Percentiles rank a stretch among this genome's conserved stretches.
Conservation (phyloP, 73 alveolate species). For the Tetrahymena thermophila region DNA sequence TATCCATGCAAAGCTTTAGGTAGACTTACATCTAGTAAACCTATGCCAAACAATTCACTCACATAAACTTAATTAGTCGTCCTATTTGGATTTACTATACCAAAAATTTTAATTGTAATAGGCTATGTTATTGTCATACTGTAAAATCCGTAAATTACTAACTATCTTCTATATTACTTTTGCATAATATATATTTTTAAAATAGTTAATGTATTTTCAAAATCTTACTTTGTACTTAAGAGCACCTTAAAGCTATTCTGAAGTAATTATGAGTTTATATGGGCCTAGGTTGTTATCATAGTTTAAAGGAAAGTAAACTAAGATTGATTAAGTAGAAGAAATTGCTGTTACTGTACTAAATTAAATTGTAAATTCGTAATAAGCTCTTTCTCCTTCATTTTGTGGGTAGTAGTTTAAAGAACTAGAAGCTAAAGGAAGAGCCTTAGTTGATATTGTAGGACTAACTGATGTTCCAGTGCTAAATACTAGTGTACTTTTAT, state of each 20-base stretch:
- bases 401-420: conserved; percentile 5
- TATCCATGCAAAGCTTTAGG: conserved; percentile 22
- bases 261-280: conserved; percentile 8
- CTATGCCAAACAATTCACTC: conserved; percentile 24
- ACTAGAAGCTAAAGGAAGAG: not conserved
- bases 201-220: not conserved
- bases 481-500: conserved; percentile 4
- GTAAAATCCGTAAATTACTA: conserved; percentile 17
- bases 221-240: not conserved
- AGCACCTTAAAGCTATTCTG: conserved; percentile 15
- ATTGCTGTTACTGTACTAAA: not conserved
- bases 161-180: not conserved
- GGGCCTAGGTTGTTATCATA: conserved; percentile 28
- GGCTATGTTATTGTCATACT: not conserved
- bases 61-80: not conserved
- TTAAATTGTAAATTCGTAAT: conserved; percentile 3
- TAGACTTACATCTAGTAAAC: not conserved
- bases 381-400: conserved; percentile 46
- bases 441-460: not conserved
- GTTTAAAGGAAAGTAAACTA: conserved; percentile 20
- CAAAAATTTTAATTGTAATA: conserved; percentile 12
- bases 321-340: not conserved
- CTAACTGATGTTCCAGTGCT: not conserved
- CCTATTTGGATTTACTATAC: conserved; percentile 38
- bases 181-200: not conserved